Base-by-base conservation (phyloP, 176 grass and related monocot species). In the Oryza brachyantha region DNA sequence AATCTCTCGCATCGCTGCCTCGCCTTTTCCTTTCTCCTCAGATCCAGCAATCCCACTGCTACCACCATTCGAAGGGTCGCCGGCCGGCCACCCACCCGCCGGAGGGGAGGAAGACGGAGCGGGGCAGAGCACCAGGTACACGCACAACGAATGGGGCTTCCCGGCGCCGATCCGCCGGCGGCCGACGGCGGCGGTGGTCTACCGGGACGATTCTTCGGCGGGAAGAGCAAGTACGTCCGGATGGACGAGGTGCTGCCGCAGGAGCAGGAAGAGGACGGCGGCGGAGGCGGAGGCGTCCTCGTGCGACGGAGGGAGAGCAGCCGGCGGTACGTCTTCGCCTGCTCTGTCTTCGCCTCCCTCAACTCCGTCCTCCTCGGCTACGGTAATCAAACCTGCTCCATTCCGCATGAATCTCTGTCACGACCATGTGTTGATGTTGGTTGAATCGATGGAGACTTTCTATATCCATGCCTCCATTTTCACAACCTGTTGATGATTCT, bases 281-380 rank as follows among this genome's bases (percentile, higher is more conserved):
- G 40, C 25, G 58, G 31, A 11, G 31, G 58, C 42, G 54, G 41
- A 9, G 43, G 70, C 31, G 81, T 84, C 22, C 60, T 25, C 35
- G 61, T 68, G 8, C 79, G 62, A 16, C 36, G 42, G 13, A 79
- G 63, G 28, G 61, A 72, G n/a, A 87, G 85, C 64, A 91, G 85
- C 52, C 83, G 73, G 70, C 67, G 79, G 65, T 93, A 91, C 28
- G 90, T 97, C 12, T 70, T 97, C 34, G 63, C 84, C 59, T 97
- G 90, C 82, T 86, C 93, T 10, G 60, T 97, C 67, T 93, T 97
- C 16, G 93, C 93, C 36, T 97, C 93, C 28, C 93, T 97, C 57
- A 97, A 91, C 79, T 90, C 88, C 50, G 81, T 97, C 0, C 93
- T 97, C 12, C 93, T 97, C 79, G 93, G 93, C 40, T 97, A 97